phyloP scores from a whole-genome alignment of 2,329 filamentous ascomycete species.

The Claviceps sp. region DNA sequence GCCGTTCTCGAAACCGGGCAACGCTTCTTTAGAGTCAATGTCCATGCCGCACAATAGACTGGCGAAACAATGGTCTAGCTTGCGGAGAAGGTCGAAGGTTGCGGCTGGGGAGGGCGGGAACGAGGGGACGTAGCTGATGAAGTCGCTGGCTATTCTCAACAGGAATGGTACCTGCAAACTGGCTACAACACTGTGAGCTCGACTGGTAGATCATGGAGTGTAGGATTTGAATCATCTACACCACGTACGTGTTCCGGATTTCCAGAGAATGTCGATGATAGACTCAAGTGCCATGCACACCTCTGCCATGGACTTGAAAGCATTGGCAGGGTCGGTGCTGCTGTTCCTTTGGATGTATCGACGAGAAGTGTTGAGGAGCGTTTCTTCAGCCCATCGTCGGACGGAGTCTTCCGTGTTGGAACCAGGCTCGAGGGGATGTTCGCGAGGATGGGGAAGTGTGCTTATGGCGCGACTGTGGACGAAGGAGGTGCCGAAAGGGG shows the following conservation, averaged over 20 bases:
- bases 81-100: constrained; percentile 59
- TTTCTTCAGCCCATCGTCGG: constrained; percentile 41
- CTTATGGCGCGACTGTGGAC: constrained; percentile 26
- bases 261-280: constrained; percentile 72
- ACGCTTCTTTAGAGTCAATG: constrained; percentile 44
- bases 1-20: constrained; percentile 58
- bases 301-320: constrained; percentile 50
- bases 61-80: constrained; percentile 73
- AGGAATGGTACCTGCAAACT: constrained; percentile 73
- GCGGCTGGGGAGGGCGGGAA: constrained; percentile 50
- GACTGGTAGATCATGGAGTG: no score
- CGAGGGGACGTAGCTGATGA: constrained; percentile 56
- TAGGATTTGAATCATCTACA: no score
- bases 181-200: constrained; percentile 32
- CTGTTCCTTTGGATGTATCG: constrained; percentile 48
- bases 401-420: constrained; percentile 48
- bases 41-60: constrained; percentile 59
- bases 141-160: constrained; percentile 60
- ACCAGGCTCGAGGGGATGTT: constrained; percentile 37
- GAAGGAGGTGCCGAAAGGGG: constrained; percentile 41
- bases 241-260: constrained; percentile 69
- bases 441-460: constrained; percentile 41
- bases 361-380: constrained; percentile 38
- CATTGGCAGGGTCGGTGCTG: constrained; percentile 29
- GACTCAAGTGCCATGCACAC: constrained; percentile 61